phyloP scores from a whole-genome alignment of 1,284 basidiomycete species.

The Ustilago loliicola region DNA sequence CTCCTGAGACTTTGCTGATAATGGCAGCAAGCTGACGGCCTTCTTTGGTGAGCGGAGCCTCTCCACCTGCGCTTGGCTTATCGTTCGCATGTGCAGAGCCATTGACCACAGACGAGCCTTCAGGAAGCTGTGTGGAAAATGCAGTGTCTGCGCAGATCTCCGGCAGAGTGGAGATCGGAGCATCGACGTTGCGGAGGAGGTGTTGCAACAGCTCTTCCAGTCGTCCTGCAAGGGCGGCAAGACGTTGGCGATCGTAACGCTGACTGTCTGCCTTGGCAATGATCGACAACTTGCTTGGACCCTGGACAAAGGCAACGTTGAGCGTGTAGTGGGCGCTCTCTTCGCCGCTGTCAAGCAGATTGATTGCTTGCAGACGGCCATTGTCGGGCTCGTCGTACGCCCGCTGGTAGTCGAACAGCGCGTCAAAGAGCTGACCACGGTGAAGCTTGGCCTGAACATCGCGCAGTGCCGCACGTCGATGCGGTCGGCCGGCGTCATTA shows the following conservation, averaged over 20 bases:
- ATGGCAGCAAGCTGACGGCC: slow-evolving; percentile 45
- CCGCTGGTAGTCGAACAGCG: slow-evolving; percentile 64
- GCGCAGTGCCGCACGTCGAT: slow-evolving; percentile 61
- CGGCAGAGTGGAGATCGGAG: slow-evolving; percentile 24
- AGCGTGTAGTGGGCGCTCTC: slow-evolving; percentile 58
- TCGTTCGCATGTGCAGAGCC: slow-evolving; percentile 1
- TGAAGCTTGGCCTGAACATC: slow-evolving; percentile 41
- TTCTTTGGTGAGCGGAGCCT: slow-evolving; percentile 26
- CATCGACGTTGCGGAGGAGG: slow-evolving; percentile 10
- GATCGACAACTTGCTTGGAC: slow-evolving; percentile 38
- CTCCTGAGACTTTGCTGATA: slow-evolving; percentile 39
- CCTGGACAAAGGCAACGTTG: slow-evolving; percentile 59
- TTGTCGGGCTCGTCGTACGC: slow-evolving; percentile 22
- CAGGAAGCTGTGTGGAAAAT: slow-evolving; percentile 27
- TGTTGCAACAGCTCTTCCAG: slow-evolving; percentile 47
- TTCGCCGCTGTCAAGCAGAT: slow-evolving; percentile 14
- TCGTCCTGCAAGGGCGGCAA: slow-evolving; percentile 24
- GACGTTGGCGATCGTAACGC: slow-evolving; percentile 24
- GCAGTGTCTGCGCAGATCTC: background rate
- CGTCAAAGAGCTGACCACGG: slow-evolving; percentile 54
- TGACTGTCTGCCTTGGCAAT: slow-evolving; percentile 48
- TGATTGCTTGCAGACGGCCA: slow-evolving; percentile 11
- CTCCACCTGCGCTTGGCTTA: background rate
- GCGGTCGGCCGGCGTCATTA: slow-evolving; percentile 55
- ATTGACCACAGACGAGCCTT: background rate